Base-by-base conservation (phyloP, 306 rosid species). In the Coriaria nepalensis region DNA sequence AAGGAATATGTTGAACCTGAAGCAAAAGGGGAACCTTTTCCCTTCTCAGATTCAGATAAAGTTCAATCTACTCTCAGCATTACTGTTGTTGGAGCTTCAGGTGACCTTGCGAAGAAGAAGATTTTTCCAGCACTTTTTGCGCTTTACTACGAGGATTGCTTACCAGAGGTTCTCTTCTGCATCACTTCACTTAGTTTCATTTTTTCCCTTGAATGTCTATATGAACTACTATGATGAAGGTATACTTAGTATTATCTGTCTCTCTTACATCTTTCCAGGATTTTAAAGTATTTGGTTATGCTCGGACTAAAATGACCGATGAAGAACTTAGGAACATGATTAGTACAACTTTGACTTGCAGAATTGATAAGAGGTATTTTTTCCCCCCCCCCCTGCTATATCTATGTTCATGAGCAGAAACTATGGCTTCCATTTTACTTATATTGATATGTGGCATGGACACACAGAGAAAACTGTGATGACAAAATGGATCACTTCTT, bases 101-200 rank as follows among this genome's bases (percentile, higher is more conserved):
- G 97, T 60, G 97, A 88, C 76, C 95, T 88, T 53, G 97, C 97
- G 20, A 88, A 71, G 59, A 84, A 88, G 84, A 88, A 88, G 78
- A 88, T 88, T 33, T 88, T 88, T 65, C 95, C 97, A 10, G 97
- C 97, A 6, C 95, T 88, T 50, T 88, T 88, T 63, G 97, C 97
- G 39, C 93, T 88, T 46, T 88, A 66, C 48, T 88, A 88, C 47
- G 97, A 88, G 61, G 93, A 75, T 79, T 88, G 74, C 56, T 72
- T 84, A 42, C 97, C 95, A 12, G 66, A 84, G 95, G 95, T 88
- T 50, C 37, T 56, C 44, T 56, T 35, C 34, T 32, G 12, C 59
- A 29, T 4, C 33, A 3, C 8, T 37, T 42, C 14, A 29, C 33
- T 10, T 43, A 13, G 9, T 7, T 36, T 47, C 10, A 9, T 6